These are phyloP conservation scores for Zychaea mexicana DNA, from an alignment of 371 early-diverging fungal species.

Conservation along the genomic window DNA sequence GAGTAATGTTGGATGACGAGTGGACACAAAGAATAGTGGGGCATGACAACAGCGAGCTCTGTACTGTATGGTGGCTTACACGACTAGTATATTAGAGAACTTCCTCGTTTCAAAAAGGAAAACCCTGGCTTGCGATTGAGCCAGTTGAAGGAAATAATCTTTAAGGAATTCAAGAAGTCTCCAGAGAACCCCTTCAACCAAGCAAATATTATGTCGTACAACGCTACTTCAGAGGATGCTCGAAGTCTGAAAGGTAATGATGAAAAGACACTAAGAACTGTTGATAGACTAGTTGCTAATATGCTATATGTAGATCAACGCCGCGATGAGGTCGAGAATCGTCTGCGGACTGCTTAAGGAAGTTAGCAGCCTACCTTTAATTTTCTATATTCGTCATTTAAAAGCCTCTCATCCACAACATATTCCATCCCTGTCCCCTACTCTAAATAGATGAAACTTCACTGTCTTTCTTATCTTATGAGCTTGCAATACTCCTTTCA, in stretches of 20 bases:
- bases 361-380: background rate
- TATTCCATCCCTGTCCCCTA: no score
- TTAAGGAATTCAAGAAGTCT: constrained; percentile 81
- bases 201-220: constrained; percentile 65
- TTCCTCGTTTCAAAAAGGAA: constrained; percentile 65
- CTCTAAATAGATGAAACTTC: background rate
- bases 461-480: no score
- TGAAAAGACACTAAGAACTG: background rate
- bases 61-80: no score
- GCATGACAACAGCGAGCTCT: no score
- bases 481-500: no score
- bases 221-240: constrained; percentile 68
- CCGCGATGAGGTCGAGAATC: constrained; percentile 34
- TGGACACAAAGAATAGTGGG: no score
- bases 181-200: constrained; percentile 90
- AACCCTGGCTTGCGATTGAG: constrained; percentile 75
- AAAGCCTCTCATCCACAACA: background rate
- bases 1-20: no score
- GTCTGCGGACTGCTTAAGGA: constrained; percentile 30
- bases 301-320: constrained; percentile 17
- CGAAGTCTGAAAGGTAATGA: constrained; percentile 39
- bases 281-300: background rate
- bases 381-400: no score
- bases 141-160: constrained; percentile 76
- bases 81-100: constrained; percentile 31